phyloP scores from a whole-genome alignment of 805 yeast species.

The Starmerella stigmatis region DNA sequence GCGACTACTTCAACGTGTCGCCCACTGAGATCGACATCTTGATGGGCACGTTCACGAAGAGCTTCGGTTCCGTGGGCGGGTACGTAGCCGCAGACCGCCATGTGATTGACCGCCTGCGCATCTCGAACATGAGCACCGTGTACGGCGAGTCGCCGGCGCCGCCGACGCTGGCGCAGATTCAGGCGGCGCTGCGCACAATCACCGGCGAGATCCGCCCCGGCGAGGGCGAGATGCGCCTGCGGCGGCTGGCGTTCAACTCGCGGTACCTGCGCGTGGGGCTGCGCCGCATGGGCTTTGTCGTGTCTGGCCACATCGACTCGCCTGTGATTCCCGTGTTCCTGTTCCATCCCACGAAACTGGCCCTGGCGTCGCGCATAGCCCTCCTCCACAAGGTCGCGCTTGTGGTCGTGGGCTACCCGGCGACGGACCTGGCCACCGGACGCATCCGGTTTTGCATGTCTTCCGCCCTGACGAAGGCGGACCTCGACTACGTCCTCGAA shows the following conservation, averaged over 20 bases:
- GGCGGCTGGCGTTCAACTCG: slow-evolving; percentile 91
- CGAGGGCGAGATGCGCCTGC: slow-evolving; percentile 82
- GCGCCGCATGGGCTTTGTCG: slow-evolving; percentile 85
- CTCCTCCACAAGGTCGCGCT: slow-evolving; percentile 75
- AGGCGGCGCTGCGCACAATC: slow-evolving; percentile 66
- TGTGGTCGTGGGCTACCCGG: slow-evolving; percentile 96
- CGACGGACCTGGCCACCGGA: slow-evolving; percentile 82
- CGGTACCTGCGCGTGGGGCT: slow-evolving; percentile 85
- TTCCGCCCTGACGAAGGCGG: slow-evolving; percentile 85
- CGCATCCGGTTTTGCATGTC: slow-evolving; percentile 90
- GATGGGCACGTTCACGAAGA: slow-evolving; percentile 97
- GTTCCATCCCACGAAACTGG: slow-evolving; percentile 90
- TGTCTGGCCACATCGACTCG: slow-evolving; percentile 89
- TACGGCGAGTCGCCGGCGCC: slow-evolving; percentile 87
- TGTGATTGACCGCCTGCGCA: slow-evolving; percentile 62
- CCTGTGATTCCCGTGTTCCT: slow-evolving; percentile 87
- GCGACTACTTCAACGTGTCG: slow-evolving; percentile 78
- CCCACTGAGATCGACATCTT: slow-evolving; percentile 71
- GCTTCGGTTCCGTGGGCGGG: slow-evolving; percentile 99
- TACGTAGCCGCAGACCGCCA: slow-evolving; percentile 70
- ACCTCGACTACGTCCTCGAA: slow-evolving; percentile 47
- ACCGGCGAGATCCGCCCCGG: slow-evolving; percentile 79
- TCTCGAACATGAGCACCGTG: slow-evolving; percentile 58
- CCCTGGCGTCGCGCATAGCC: slow-evolving; percentile 76
- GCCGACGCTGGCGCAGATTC: slow-evolving; percentile 80